Evolutionary conservation across 2,329 filamentous ascomycete genomes (phyloP).

Genomic region (Arthrobotrys entomopaga): DNA sequence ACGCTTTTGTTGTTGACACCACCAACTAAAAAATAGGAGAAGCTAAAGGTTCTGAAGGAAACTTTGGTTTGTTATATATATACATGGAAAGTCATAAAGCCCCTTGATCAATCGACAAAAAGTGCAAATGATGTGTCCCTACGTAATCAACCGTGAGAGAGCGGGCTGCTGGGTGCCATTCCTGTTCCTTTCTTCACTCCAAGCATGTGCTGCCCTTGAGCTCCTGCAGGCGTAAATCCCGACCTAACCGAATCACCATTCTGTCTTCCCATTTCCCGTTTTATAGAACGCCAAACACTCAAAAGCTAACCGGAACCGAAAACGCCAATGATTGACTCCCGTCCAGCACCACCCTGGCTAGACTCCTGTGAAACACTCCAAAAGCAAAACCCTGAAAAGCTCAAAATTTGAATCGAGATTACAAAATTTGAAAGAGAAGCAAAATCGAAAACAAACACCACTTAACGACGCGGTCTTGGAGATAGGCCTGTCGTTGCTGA

Average conservation of each 20-base stretch:
- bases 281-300: slow-evolving; percentile 3
- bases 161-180: slow-evolving; percentile 9
- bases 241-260: slow-evolving; percentile 4
- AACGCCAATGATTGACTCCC: slow-evolving; percentile 11
- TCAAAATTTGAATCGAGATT: background rate
- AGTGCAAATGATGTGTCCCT: slow-evolving; percentile 14
- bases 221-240: slow-evolving; percentile 10
- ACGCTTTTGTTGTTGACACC: too few species aligned
- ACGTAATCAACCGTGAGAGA: slow-evolving; percentile 23
- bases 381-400: background rate
- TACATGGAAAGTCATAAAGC: background rate
- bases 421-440: too few species aligned
- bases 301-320: slow-evolving; percentile 2
- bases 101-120: background rate
- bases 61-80: background rate
- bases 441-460: too few species aligned
- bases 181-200: background rate
- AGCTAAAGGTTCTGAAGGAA: too few species aligned
- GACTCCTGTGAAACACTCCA: background rate
- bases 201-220: background rate
- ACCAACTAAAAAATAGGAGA: too few species aligned
- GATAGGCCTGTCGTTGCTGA: slow-evolving; percentile 38
- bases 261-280: background rate
- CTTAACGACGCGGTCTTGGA: slow-evolving; percentile 27
- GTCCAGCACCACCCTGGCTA: slow-evolving; percentile 4